Percentiles rank a stretch among this genome's conserved stretches.
phyloP scores from a whole-genome alignment of 768 basidiomycete species.

The Tubosaeta sp. region DNA sequence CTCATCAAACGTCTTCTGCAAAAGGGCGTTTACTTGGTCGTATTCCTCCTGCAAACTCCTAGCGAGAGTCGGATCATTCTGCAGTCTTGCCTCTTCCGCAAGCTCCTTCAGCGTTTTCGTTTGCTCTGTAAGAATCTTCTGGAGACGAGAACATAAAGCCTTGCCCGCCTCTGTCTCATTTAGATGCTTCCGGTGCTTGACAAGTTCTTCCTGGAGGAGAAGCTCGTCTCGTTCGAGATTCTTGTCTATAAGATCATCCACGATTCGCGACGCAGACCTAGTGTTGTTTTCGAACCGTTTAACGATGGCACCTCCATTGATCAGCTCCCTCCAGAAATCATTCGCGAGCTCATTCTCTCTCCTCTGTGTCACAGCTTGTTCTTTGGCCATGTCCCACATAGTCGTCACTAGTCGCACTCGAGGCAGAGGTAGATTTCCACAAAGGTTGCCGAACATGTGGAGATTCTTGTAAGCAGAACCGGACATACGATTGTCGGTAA shows the following conservation, averaged over 20 bases:
- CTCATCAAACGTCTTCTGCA: slow-evolving; percentile 20
- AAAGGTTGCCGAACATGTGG: slow-evolving; percentile 29
- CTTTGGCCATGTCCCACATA: slow-evolving; percentile 31
- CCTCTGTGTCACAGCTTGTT: background rate
- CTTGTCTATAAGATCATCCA: background rate
- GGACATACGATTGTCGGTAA: slow-evolving; percentile 33
- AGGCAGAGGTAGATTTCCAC: slow-evolving; percentile 23
- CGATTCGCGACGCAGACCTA: background rate
- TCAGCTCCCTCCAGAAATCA: background rate
- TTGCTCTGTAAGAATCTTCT: slow-evolving; percentile 17
- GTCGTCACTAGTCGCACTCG: slow-evolving; percentile 30
- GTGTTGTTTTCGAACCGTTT: background rate
- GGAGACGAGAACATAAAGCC: slow-evolving; percentile 12
- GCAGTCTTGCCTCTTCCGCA: slow-evolving; percentile 14
- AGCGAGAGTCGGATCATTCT: slow-evolving; percentile 10
- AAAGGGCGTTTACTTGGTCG: slow-evolving; percentile 2
- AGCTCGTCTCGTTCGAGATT: background rate
- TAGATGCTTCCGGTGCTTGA: slow-evolving; percentile 8
- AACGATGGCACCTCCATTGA: too few species aligned
- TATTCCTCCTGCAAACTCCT: slow-evolving; percentile 10
- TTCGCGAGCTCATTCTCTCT: background rate
- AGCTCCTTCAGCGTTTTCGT: slow-evolving; percentile 12
- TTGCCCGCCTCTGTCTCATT: slow-evolving; percentile 24
- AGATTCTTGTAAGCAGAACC: slow-evolving; percentile 30
- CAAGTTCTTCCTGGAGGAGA: slow-evolving; percentile 20